Conservation (phyloP, 1,284 basidiomycete genomes). For the Porodaedalea pini region DNA sequence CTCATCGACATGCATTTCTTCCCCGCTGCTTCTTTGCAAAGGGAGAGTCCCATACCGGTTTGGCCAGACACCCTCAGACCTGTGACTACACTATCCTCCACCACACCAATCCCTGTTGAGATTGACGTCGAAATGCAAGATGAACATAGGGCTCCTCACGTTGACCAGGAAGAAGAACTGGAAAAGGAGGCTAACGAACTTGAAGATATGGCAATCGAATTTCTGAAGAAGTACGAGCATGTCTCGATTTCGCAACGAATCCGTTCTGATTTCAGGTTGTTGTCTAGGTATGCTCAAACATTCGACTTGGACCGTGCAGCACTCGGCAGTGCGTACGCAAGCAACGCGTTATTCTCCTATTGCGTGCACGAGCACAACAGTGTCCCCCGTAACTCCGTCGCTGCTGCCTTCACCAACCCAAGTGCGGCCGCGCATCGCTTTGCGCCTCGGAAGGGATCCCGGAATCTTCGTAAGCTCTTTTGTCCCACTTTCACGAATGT, state of each 20-base stretch:
- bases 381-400: constrained; percentile 3
- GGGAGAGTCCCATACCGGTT: constrained; percentile 14
- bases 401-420: constrained; percentile 5
- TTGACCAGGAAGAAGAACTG: not conserved
- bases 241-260: not conserved
- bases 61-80: constrained; percentile 18
- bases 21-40: not conserved
- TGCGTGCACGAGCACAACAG: constrained; percentile 10
- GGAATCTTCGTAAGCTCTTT: constrained; percentile 13
- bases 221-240: constrained; percentile 6
- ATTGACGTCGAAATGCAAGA: not conserved
- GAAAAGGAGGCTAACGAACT: constrained; percentile 11
- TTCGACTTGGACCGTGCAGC: constrained; percentile 15
- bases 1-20: not conserved
- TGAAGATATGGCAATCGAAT: constrained; percentile 17
- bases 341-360: constrained; percentile 17
- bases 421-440: constrained; percentile 13
- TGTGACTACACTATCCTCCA: not conserved
- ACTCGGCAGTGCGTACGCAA: constrained; percentile 10
- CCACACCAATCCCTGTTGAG: not conserved
- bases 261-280: not conserved
- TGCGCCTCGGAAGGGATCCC: constrained; percentile 10
- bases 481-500: not conserved
- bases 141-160: not conserved
- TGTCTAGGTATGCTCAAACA: constrained; percentile 6